Conservation (phyloP, 192 early-diverging fungal genomes). For the Lunasporangiospora selenospora region DNA sequence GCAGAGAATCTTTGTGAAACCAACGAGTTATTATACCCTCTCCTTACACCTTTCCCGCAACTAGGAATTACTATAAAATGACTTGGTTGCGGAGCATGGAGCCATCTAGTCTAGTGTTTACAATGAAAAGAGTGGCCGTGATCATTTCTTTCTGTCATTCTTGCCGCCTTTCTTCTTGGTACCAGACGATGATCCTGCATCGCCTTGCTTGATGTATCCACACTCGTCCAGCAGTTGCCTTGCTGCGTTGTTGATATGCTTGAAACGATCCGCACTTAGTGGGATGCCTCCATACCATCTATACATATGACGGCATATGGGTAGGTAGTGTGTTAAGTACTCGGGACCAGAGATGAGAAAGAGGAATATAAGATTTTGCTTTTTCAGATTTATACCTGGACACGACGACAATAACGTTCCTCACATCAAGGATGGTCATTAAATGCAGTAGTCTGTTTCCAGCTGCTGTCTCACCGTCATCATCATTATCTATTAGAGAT, state of each 20-base stretch:
- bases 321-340: background rate
- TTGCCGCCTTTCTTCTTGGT: slow-evolving; percentile 17
- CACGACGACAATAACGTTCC: slow-evolving; percentile 84
- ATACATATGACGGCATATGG: background rate
- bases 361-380: background rate
- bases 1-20: too few relatives aligned
- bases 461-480: slow-evolving; percentile 94
- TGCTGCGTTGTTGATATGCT: slow-evolving; percentile 89
- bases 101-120: too few relatives aligned
- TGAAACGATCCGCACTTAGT: slow-evolving; percentile 87
- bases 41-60: too few relatives aligned
- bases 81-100: too few relatives aligned
- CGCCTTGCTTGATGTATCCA: slow-evolving; percentile 56
- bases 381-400: slow-evolving; percentile 23
- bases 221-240: slow-evolving; percentile 69
- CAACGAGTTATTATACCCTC: too few relatives aligned
- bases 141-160: slow-evolving; percentile 14
- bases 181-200: background rate
- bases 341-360: too few relatives aligned
- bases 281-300: slow-evolving; percentile 91
- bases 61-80: too few relatives aligned
- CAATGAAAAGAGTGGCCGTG: too few relatives aligned
- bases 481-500: slow-evolving; percentile 78
- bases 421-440: slow-evolving; percentile 74
- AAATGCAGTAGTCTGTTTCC: slow-evolving; percentile 86